Percentiles rank a stretch among this genome's conserved stretches.
These are phyloP conservation scores for Pyricularia grisea DNA, from an alignment of 2,329 filamentous ascomycete species.

Conservation along the genomic window DNA sequence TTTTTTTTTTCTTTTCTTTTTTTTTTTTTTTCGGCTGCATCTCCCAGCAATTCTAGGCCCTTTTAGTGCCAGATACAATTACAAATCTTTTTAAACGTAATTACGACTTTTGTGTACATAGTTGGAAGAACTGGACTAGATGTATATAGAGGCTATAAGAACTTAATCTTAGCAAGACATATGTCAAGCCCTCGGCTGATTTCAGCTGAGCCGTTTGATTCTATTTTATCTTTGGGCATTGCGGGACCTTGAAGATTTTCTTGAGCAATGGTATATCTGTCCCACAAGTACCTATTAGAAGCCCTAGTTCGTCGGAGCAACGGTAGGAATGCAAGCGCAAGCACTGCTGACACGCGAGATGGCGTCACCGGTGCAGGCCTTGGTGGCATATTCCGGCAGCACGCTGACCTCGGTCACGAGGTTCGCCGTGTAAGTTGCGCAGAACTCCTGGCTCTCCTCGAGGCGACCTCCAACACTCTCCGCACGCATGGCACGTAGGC, in stretches of 20 bases:
- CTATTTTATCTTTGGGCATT: background rate
- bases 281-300: background rate
- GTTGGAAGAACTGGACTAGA: too few species aligned
- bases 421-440: conserved; percentile 15
- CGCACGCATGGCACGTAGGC: conserved; percentile 24
- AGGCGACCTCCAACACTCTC: conserved; percentile 21
- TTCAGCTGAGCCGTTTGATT: background rate
- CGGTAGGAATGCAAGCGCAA: conserved; percentile 1
- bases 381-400: conserved; percentile 2
- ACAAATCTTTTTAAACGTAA: background rate
- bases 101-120: background rate
- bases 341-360: conserved; percentile 6
- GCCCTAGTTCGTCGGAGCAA: background rate
- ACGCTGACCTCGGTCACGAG: conserved; percentile 2
- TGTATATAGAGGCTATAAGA: background rate
- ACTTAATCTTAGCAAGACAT: background rate
- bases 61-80: background rate
- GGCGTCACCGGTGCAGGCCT: conserved; percentile 1
- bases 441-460: conserved; percentile 22
- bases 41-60: background rate
- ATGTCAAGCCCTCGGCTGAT: background rate
- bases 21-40: background rate
- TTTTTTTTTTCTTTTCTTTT: too few species aligned
- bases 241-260: background rate
- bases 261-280: background rate